These are phyloP conservation scores for Aspergillus sp. DNA, from an alignment of 2,329 filamentous ascomycete species.

Conservation along the genomic window DNA sequence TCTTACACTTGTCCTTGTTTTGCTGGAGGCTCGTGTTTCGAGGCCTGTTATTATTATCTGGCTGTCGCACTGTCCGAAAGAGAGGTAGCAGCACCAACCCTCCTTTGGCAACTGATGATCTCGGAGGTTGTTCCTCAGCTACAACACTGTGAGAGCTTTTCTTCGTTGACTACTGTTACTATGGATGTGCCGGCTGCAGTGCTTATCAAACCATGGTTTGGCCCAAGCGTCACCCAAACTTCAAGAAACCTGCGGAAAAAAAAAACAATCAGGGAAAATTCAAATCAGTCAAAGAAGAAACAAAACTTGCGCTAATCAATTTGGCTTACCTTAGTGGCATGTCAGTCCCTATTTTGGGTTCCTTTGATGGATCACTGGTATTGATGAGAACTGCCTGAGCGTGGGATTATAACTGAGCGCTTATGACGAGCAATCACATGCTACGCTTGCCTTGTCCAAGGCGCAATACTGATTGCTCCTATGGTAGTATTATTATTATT, in stretches of 20 bases:
- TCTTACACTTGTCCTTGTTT: background rate
- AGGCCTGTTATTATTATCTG: background rate
- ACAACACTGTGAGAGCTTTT: background rate
- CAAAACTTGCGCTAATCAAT: slow-evolving; percentile 21
- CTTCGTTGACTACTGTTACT: background rate
- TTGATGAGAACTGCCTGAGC: slow-evolving; percentile 13
- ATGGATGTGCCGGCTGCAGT: background rate
- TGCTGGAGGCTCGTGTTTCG: no score
- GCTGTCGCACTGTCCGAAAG: slow-evolving; percentile 13
- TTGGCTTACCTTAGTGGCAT: slow-evolving; percentile 30
- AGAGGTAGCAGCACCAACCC: background rate
- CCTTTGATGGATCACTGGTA: slow-evolving; percentile 13
- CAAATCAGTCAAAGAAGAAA: slow-evolving; percentile 3
- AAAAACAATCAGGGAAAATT: slow-evolving; percentile 6
- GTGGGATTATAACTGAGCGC: slow-evolving; percentile 8
- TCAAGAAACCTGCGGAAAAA: slow-evolving; percentile 5
- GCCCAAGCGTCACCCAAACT: slow-evolving; percentile 18
- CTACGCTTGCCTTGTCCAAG: slow-evolving; percentile 1
- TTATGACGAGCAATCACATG: slow-evolving; percentile 16
- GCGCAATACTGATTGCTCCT: background rate
- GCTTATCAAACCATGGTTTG: slow-evolving; percentile 22
- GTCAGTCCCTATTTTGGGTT: slow-evolving; percentile 26
- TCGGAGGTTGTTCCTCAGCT: background rate
- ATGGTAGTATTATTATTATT: background rate
- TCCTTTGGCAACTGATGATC: background rate